Conservation (phyloP, 371 early-diverging fungal species). For the Apophysomyces elegans region DNA sequence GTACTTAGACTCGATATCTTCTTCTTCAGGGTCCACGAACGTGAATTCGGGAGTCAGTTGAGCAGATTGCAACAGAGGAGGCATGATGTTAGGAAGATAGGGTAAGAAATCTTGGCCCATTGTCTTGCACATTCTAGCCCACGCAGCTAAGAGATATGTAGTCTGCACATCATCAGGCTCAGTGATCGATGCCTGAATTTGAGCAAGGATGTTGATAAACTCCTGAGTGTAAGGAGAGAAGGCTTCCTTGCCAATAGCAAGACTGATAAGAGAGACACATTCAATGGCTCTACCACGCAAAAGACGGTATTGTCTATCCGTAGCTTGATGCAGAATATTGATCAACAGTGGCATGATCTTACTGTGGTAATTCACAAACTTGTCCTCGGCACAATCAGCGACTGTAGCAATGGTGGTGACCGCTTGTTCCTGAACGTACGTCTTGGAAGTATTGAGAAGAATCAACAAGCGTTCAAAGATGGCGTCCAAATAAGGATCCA, state of each 20-base stretch:
- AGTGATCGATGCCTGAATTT: constrained; percentile 77
- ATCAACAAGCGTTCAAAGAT: constrained; percentile 86
- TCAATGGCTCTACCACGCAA: constrained; percentile 96
- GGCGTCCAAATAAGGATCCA: constrained; percentile 88
- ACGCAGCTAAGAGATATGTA: constrained; percentile 90
- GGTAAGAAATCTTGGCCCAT: constrained; percentile 94
- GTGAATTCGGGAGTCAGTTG: constrained; percentile 92
- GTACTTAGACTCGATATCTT: constrained; percentile 84
- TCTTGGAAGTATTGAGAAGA: constrained; percentile 80
- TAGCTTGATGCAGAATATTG: constrained; percentile 82
- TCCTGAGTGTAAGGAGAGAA: constrained; percentile 80
- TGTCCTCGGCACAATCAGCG: constrained; percentile 92
- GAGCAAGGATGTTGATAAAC: constrained; percentile 80
- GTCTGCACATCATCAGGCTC: constrained; percentile 92
- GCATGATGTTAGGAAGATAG: constrained; percentile 89
- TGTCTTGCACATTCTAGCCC: constrained; percentile 97
- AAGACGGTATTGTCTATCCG: constrained; percentile 82
- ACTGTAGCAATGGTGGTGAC: constrained; percentile 97
- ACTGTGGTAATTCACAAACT: constrained; percentile 87
- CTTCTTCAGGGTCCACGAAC: constrained; percentile 82
- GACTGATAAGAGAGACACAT: constrained; percentile 88
- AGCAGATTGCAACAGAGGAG: constrained; percentile 87
- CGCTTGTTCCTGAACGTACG: constrained; percentile 96
- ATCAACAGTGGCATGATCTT: constrained; percentile 94
- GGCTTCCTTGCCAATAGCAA: constrained; percentile 91